Evolutionary conservation across 495 filamentous ascomycete genomes (phyloP), one percentile per base, ranked within the genome.

Genomic region (Podospora didyma): DNA sequence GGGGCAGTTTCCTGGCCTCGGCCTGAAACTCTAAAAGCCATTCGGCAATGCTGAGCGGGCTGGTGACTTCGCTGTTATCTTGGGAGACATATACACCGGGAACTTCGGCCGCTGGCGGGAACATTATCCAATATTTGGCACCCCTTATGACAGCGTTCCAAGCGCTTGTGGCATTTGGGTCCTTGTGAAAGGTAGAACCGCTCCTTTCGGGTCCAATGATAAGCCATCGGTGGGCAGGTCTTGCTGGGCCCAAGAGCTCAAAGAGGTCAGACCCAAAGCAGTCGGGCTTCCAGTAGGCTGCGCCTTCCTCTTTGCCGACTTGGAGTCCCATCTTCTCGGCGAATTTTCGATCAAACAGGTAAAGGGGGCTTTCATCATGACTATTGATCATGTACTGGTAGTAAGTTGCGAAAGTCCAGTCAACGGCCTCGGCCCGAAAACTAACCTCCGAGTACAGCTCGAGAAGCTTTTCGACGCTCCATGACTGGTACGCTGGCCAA

Each of bases 91-190:
- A 95, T 19, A 98, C 91, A 20, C 94, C 94, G 4, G 94, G 94
- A 10, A 63, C 84, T 72, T 42, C 79, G 37, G 63, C 74, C 22
- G 79, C 82, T 26, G 81, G 86, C 75, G 46, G 94, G 84, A 77
- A 97, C 77, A 80, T 96, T 59, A 98, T 95, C 94, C 94, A 98
- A 75, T 97, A 98, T 69, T 98, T 98, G 19, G 88, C 85, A 16
- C 94, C 94, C 52, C 86, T 80, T 31, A 98, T 69, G 16, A 97
- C 92, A 0, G 94, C 93, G 68, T 98, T 98, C 94, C 94, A 98
- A 2, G 94, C 94, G 60, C 88, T 92, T 21, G 79, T 81, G 1
- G 73, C 80, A 58, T 81, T 84, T 42, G 83, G 83, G 52, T 86
- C 83, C 69, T 97, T 97, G 76, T 98, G 94, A 63, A 96, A 97